Percentiles rank a stretch among this genome's conserved stretches.
Conservation (phyloP, 495 filamentous ascomycete genomes). For the Penicillium coffeae region DNA sequence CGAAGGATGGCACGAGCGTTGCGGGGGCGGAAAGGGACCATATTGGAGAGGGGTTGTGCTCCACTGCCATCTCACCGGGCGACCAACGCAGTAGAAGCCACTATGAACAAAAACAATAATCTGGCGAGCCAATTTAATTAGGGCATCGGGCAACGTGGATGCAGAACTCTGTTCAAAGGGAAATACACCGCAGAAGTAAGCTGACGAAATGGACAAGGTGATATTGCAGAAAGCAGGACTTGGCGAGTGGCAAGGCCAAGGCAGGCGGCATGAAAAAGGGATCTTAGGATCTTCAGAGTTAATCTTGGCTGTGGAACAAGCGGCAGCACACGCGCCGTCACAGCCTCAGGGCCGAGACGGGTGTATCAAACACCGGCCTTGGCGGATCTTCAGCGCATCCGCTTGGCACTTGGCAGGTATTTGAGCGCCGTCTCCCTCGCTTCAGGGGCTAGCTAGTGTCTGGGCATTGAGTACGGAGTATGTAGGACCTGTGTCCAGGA, state of each 20-base stretch:
- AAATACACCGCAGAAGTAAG: background rate
- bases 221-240: background rate
- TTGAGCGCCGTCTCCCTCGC: constrained; percentile 22
- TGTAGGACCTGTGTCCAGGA: background rate
- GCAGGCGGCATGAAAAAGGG: constrained; percentile 9
- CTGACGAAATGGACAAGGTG: background rate
- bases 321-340: constrained; percentile 11
- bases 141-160: background rate
- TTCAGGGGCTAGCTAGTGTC: constrained; percentile 8
- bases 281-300: constrained; percentile 5
- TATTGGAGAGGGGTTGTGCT: background rate
- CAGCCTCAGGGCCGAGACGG: constrained; percentile 22
- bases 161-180: too few species aligned
- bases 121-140: background rate
- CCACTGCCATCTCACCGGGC: constrained; percentile 17
- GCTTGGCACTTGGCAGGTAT: constrained; percentile 34
- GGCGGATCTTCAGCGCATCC: constrained; percentile 31
- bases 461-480: constrained; percentile 7
- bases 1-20: constrained; percentile 7
- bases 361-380: constrained; percentile 38
- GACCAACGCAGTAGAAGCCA: constrained; percentile 5
- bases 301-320: constrained; percentile 16
- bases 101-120: background rate
- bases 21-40: constrained; percentile 13
- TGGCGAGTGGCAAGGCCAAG: constrained; percentile 3